Conservation (phyloP, 148 eudicot species). For the Amaranthus cruentus region DNA sequence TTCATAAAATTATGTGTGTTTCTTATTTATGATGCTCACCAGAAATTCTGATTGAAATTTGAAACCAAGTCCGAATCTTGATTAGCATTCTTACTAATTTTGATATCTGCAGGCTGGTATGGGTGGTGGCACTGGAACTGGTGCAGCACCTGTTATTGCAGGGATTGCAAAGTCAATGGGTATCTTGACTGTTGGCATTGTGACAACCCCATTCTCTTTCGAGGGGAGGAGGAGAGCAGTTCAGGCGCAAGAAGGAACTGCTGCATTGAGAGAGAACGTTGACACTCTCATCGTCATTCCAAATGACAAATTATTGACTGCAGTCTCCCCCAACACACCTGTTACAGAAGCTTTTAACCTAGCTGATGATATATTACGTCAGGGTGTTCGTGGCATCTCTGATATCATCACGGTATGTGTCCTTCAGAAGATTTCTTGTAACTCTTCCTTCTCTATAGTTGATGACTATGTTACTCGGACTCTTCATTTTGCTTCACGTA, state of each 20-base stretch:
- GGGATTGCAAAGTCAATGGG: constrained; percentile 95
- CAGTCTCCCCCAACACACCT: constrained; percentile 93
- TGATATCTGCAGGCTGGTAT: constrained; percentile 81
- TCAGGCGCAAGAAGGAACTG: constrained; percentile 99
- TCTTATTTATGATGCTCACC: not conserved
- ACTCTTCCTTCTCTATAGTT: not conserved
- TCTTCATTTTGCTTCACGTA: no score
- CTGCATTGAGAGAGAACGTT: constrained; percentile 93
- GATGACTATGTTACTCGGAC: not conserved
- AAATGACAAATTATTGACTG: constrained; percentile 90
- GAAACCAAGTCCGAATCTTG: not conserved
- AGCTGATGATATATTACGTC: constrained; percentile 98
- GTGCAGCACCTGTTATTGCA: constrained; percentile 96
- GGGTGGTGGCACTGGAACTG: constrained; percentile 99
- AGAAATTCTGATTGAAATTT: not conserved
- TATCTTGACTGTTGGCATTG: constrained; percentile 97
- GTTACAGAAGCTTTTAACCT: constrained; percentile 98
- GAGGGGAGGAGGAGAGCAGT: constrained; percentile 96
- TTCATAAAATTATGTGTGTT: not conserved
- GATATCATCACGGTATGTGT: constrained; percentile 85
- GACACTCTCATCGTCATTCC: constrained; percentile 97
- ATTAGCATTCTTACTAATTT: not conserved
- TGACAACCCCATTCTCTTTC: constrained; percentile 90
- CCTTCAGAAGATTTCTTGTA: constrained; percentile 5
- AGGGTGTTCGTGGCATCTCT: constrained; percentile 98